Evolutionary conservation across 1,139 yeast species (phyloP), one percentile per base, ranked within the genome.

Genomic region (Scheffersomyces titani): DNA sequence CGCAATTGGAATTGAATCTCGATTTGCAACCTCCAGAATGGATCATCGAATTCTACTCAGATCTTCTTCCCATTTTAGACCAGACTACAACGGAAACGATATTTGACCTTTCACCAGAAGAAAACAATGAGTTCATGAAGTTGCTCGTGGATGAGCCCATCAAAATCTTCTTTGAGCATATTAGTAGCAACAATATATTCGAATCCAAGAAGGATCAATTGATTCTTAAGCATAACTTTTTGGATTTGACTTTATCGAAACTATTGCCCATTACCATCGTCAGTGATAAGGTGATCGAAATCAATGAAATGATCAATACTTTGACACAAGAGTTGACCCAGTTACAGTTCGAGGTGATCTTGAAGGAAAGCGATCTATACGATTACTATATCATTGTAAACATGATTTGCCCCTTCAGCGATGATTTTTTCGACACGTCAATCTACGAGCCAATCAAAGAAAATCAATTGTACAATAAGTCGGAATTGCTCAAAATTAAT

Each of bases 21-120:
- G 87, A 85, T 54, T 73, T 88, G 52, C 81, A 87, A 59, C 84
- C 92, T 7, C 93, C 94, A 0, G 92, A 88, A 61, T 89, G 94
- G 96, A 70, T 89, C 18, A 76, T 83, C 52, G 87, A 84, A 6
- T 85, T 84, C 64, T 76, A 84, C 61, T 69, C 82, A 0, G 86
- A 80, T 44, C 71, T 83, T 19, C 73, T 86, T 56, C 84, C 83
- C 6, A 68, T 82, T 3, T 75, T 85, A 55, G 88, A 85, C 62
- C 76, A 74, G 54, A 65, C 68, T 30, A 73, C 74, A n/a, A 54
- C 67, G 6, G 67, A 69, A 16, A 76, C 80, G 30, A 72, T 83
- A 44, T 71, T 81, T 63, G 74, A 74, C 24, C 67, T 84, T 50
- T 59, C 75, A 3, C 66, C 65, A 0, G 72, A 72, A 0, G 74